These are phyloP conservation scores for Russula ochroleuca DNA, from an alignment of 768 basidiomycete genomes.

Conservation along the genomic window DNA sequence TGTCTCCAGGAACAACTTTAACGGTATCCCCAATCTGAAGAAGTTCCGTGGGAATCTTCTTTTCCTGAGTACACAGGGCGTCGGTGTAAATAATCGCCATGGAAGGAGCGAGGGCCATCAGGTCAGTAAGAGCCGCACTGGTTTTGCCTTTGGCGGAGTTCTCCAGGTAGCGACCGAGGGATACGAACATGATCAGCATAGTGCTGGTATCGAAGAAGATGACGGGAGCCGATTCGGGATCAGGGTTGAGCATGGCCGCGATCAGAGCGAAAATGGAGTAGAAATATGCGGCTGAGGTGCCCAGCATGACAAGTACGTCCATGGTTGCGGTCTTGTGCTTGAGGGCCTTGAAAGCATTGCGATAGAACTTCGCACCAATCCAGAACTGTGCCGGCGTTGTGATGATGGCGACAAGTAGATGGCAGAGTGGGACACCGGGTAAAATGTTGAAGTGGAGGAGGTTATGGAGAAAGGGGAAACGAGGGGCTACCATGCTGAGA, in stretches of 20 bases:
- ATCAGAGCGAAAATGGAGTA: conserved; percentile 79
- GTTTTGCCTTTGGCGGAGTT: conserved; percentile 97
- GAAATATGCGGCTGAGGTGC: conserved; percentile 89
- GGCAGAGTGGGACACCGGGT: conserved; percentile 74
- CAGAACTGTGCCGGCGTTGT: conserved; percentile 93
- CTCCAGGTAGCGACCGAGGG: conserved; percentile 91
- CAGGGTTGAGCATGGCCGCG: conserved; percentile 56
- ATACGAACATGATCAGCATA: conserved; percentile 97
- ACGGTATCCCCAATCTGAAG: conserved; percentile 91
- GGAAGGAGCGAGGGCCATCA: conserved; percentile 91
- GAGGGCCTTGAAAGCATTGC: conserved; percentile 84
- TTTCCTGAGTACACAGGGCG: conserved; percentile 75
- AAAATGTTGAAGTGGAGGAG: conserved; percentile 51
- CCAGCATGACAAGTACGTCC: conserved; percentile 96
- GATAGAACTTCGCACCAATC: conserved; percentile 84
- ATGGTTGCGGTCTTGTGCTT: conserved; percentile 90
- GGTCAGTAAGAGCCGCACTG: conserved; percentile 90
- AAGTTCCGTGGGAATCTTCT: conserved; percentile 89
- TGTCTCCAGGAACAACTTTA: conserved; percentile 94
- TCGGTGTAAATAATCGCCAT: conserved; percentile 97
- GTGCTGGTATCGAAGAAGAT: conserved; percentile 99
- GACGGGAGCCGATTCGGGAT: conserved; percentile 70
- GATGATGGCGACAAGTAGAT: conserved; percentile 67
- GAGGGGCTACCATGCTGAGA: conserved; percentile 78
- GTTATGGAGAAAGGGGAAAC: conserved; percentile 54